Conservation (phyloP, 2,329 filamentous ascomycete species). For the Aspergillus sp. region DNA sequence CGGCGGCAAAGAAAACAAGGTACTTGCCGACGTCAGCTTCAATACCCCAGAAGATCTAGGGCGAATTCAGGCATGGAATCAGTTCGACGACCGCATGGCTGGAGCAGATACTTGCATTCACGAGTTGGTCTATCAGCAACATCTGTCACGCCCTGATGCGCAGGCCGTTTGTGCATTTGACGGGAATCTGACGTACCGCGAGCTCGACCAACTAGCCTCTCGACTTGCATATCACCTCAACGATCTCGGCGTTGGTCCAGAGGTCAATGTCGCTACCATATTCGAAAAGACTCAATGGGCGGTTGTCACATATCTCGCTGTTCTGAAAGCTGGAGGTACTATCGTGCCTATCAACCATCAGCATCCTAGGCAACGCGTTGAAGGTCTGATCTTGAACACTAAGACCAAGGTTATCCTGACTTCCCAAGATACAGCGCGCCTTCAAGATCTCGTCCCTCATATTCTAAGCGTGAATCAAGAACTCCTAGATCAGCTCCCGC, state of each 20-base stretch:
- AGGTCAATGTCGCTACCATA: constrained; percentile 12
- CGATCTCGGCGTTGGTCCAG: constrained; percentile 9
- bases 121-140: constrained; percentile 8
- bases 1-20: neutral
- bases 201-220: neutral
- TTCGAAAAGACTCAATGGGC: constrained; percentile 22
- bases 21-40: neutral
- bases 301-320: constrained; percentile 15
- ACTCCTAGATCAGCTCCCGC: neutral
- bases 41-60: constrained; percentile 1
- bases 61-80: neutral
- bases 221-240: constrained; percentile 2
- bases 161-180: constrained; percentile 5
- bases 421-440: neutral
- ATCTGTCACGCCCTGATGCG: neutral
- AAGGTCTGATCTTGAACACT: constrained; percentile 27
- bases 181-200: constrained; percentile 4
- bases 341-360: constrained; percentile 18
- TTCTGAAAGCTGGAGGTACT: constrained; percentile 20
- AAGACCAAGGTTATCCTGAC: neutral
- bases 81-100: neutral
- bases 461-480: neutral
- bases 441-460: neutral
- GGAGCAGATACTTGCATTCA: constrained; percentile 1
- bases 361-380: neutral